phyloP scores from a whole-genome alignment of 2,329 filamentous ascomycete genomes.

The Cercospora nicotianae region DNA sequence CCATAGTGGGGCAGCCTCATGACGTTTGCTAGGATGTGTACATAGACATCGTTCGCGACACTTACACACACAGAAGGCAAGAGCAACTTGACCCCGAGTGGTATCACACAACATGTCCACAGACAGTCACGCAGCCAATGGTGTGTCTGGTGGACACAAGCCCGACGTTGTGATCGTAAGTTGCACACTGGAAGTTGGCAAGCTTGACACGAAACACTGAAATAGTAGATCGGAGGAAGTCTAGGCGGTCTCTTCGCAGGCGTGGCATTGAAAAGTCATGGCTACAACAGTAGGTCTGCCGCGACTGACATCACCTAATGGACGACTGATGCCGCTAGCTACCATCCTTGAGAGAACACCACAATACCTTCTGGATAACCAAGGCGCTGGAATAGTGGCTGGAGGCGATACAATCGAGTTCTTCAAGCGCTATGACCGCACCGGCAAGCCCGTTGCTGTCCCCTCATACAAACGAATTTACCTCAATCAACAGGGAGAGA shows the following conservation, averaged over 20 bases:
- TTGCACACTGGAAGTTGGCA: background rate
- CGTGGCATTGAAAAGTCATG: slow-evolving; percentile 32
- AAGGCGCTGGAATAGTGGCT: slow-evolving; percentile 51
- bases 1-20: slow-evolving; percentile 3
- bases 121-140: slow-evolving; percentile 1
- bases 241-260: slow-evolving; percentile 35
- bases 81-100: background rate
- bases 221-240: slow-evolving; percentile 33
- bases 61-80: slow-evolving; percentile 2
- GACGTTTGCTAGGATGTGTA: background rate
- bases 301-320: background rate
- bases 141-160: slow-evolving; percentile 13
- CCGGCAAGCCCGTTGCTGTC: slow-evolving; percentile 37
- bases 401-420: slow-evolving; percentile 48
- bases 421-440: slow-evolving; percentile 46
- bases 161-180: slow-evolving; percentile 31
- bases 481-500: slow-evolving; percentile 31
- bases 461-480: slow-evolving; percentile 32
- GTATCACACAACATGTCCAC: background rate
- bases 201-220: background rate
- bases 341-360: slow-evolving; percentile 44
- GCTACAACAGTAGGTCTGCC: slow-evolving; percentile 29
- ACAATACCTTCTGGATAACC: slow-evolving; percentile 46
- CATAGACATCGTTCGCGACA: background rate
- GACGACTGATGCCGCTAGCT: slow-evolving; percentile 5